Base-by-base conservation (phyloP, 805 yeast species). In the Aciculoconidium aculeatum region DNA sequence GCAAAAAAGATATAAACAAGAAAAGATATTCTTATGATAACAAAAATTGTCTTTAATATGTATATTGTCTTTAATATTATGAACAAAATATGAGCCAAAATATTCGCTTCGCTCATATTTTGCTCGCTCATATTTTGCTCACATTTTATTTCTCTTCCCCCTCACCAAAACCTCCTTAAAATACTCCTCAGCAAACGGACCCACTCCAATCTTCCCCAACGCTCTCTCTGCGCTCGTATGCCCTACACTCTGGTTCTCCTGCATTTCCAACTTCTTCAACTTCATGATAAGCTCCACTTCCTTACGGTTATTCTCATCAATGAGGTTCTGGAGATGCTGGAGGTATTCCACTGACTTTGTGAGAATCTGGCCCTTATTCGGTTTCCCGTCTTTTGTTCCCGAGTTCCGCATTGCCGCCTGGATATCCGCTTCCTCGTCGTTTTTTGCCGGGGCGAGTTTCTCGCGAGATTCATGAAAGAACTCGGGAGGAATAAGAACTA, bases 351-450 rank as follows among this genome's bases (percentile, higher is more conserved):
- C 87, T 0, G 85, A 72, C 45, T 79, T 81, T 6, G 84, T 71
- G 35, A 83, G 58, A 2, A 83, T 80, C 49, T 81, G 90, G 2
- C 94, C 94, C 55, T 83, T 83, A 47, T 81, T 82, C 0, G 94
- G 94, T 41, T 80, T 81, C 2, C 90, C 92, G 44, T 81, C 90
- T 39, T 78, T 80, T 1, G 90, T 81, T 0, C 90, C 90, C 4
- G 60, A 45, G 26, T 49, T 54, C 31, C 48, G 53, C 26, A 50
- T 40, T 1, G 57, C 54, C 3, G 53, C 47, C n/a, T 56, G 56
- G n/a, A 49, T 45, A 12, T 40, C 51, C 7, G 46, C 51, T 5
- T 52, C 57, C 15, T 31, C 37, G 17, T 45, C 35, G 39, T 31
- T 36, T 30, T 17, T 33, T 11, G 30, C 15, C 3, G 32, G 32